These are phyloP conservation scores for Chaetomiaceae sp. DNA, from an alignment of 2,329 filamentous ascomycete species.

Conservation along the genomic window DNA sequence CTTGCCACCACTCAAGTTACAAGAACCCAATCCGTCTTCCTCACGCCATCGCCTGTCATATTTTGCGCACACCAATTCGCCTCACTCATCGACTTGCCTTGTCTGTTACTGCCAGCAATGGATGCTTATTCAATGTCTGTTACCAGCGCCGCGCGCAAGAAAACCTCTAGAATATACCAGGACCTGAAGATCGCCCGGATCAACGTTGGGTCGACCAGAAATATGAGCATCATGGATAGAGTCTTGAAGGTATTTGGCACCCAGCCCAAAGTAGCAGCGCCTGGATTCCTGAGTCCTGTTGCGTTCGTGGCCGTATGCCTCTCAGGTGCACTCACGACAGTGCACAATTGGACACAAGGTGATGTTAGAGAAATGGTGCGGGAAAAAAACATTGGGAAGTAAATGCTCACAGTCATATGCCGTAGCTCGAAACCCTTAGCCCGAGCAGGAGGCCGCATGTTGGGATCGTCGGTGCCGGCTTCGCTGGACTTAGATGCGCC, in stretches of 20 bases:
- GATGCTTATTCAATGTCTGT: slow-evolving; percentile 29
- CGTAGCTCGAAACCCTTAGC: slow-evolving; percentile 17
- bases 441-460: slow-evolving; percentile 46
- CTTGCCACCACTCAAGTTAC: too few species aligned
- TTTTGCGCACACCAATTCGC: background rate
- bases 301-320: background rate
- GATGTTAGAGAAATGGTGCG: background rate
- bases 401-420: slow-evolving; percentile 11
- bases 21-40: too few species aligned
- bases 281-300: background rate
- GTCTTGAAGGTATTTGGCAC: slow-evolving; percentile 20
- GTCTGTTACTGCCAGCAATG: slow-evolving; percentile 16
- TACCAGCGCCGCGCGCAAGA: slow-evolving; percentile 21
- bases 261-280: background rate
- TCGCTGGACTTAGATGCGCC: slow-evolving; percentile 67
- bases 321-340: background rate
- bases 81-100: background rate
- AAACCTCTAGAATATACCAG: slow-evolving; percentile 25
- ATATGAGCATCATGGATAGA: slow-evolving; percentile 21
- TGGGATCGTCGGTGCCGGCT: slow-evolving; percentile 65
- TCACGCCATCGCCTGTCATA: too few species aligned
- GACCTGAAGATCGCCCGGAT: slow-evolving; percentile 19
- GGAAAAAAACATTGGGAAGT: background rate
- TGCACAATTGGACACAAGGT: background rate
- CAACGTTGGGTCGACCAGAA: slow-evolving; percentile 8